Conservation (phyloP, 768 basidiomycete genomes). For the Pisolithus microcarpus region DNA sequence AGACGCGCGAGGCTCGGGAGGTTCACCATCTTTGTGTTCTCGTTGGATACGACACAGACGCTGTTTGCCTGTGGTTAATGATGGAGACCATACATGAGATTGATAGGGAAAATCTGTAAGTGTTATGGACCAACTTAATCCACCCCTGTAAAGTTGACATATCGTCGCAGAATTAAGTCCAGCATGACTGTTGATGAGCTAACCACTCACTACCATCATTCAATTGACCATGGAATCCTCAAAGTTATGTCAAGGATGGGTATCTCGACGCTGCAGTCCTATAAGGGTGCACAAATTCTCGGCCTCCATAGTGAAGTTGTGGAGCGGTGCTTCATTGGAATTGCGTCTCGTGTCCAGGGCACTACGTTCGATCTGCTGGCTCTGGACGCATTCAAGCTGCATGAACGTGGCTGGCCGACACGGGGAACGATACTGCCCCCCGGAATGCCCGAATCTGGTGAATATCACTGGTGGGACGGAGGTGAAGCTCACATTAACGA, state of each 20-base stretch:
- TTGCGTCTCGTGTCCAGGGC: constrained; percentile 94
- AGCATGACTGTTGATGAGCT: constrained; percentile 70
- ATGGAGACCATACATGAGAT: constrained; percentile 95
- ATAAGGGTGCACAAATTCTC: constrained; percentile 98
- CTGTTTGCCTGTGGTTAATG: constrained; percentile 90
- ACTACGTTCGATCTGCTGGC: constrained; percentile 94
- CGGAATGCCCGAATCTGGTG: constrained; percentile 95
- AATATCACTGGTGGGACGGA: constrained; percentile 98
- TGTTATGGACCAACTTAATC: constrained; percentile 11
- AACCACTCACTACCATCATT: constrained; percentile 77
- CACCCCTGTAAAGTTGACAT: constrained; percentile 5
- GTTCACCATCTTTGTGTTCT: constrained; percentile 96
- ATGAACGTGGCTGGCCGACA: constrained; percentile 95
- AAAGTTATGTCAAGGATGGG: constrained; percentile 99
- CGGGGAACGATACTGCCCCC: constrained; percentile 84
- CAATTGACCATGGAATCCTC: constrained; percentile 89
- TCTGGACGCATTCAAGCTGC: constrained; percentile 95
- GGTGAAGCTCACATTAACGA: constrained; percentile 99
- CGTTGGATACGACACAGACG: constrained; percentile 96
- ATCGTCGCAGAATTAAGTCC: constrained; percentile 61
- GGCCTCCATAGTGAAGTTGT: constrained; percentile 91
- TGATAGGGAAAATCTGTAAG: constrained; percentile 82
- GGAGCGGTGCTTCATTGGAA: constrained; percentile 86
- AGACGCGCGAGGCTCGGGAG: constrained; percentile 92
- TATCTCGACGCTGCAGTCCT: constrained; percentile 93